Evolutionary conservation across 805 yeast species (phyloP).

Genomic region (Myxozyma nipponensis): DNA sequence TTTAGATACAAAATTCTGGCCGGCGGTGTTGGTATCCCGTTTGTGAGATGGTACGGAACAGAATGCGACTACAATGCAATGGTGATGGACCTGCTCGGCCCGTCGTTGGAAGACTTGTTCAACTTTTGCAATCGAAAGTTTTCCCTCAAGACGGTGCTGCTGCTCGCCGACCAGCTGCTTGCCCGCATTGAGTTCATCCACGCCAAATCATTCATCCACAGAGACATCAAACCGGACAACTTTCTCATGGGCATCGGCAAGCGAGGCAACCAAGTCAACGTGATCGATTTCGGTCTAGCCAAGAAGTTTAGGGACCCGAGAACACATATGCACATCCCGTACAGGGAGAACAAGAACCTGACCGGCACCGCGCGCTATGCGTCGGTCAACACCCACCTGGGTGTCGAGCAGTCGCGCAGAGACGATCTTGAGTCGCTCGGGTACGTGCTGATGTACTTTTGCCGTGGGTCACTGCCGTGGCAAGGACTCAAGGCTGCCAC

Average conservation of each 20-base stretch:
- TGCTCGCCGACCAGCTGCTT: slow-evolving; percentile 89
- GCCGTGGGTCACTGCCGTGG: slow-evolving; percentile 97
- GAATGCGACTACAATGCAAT: slow-evolving; percentile 95
- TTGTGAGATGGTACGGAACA: slow-evolving; percentile 94
- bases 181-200: slow-evolving; percentile 94
- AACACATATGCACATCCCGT: slow-evolving; percentile 91
- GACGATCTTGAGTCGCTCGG: slow-evolving; percentile 95
- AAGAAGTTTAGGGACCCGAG: slow-evolving; percentile 92
- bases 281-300: slow-evolving; percentile 90
- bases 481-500: slow-evolving; percentile 97
- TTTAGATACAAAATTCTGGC: slow-evolving; percentile 71
- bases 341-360: slow-evolving; percentile 90
- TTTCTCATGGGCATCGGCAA: slow-evolving; percentile 86
- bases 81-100: slow-evolving; percentile 95
- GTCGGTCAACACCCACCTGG: slow-evolving; percentile 89
- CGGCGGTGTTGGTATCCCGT: slow-evolving; percentile 97
- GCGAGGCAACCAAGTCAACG: slow-evolving; percentile 91
- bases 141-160: slow-evolving; percentile 85
- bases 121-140: slow-evolving; percentile 93
- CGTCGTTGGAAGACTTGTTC: slow-evolving; percentile 90
- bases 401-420: slow-evolving; percentile 93
- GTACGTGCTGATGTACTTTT: slow-evolving; percentile 87
- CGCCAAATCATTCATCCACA: slow-evolving; percentile 84
- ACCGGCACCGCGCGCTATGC: slow-evolving; percentile 99
- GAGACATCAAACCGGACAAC: slow-evolving; percentile 82